These are phyloP conservation scores for Dendryphion nanum DNA, from an alignment of 2,329 filamentous ascomycete species.

Conservation along the genomic window DNA sequence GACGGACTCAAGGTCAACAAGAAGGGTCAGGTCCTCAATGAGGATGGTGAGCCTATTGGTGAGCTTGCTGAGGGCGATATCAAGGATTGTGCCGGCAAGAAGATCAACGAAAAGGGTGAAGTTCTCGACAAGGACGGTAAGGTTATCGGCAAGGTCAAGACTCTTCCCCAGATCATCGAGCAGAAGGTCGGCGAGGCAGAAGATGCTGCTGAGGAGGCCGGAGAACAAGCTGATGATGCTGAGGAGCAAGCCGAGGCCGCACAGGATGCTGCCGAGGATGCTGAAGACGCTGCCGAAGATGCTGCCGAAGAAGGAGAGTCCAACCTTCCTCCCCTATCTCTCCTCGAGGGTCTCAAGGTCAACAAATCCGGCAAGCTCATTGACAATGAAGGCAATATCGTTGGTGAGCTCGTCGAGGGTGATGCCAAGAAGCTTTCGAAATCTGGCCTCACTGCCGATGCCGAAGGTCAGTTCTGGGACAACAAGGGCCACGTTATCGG, in stretches of 20 bases:
- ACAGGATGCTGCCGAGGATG: slow-evolving; percentile 28
- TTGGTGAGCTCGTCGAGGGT: slow-evolving; percentile 51
- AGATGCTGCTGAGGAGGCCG: slow-evolving; percentile 32
- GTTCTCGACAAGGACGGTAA: slow-evolving; percentile 64
- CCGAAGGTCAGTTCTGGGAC: slow-evolving; percentile 54
- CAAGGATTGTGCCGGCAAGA: slow-evolving; percentile 63
- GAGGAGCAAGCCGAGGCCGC: slow-evolving; percentile 25
- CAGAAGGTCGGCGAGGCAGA: slow-evolving; percentile 30
- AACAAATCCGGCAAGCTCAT: slow-evolving; percentile 54
- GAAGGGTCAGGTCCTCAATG: slow-evolving; percentile 54
- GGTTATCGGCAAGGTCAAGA: slow-evolving; percentile 60
- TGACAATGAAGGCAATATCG: slow-evolving; percentile 45
- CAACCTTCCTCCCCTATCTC: slow-evolving; percentile 47
- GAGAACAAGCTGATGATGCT: slow-evolving; percentile 30
- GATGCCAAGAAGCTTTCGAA: slow-evolving; percentile 55
- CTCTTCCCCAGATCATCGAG: slow-evolving; percentile 46
- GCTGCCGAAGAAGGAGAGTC: slow-evolving; percentile 28
- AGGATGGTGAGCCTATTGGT: slow-evolving; percentile 54
- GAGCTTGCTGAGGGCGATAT: slow-evolving; percentile 58
- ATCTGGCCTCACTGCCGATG: slow-evolving; percentile 45
- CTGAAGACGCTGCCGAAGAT: slow-evolving; percentile 18
- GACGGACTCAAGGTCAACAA: slow-evolving; percentile 59
- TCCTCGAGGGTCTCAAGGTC: slow-evolving; percentile 49
- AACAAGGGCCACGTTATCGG: slow-evolving; percentile 54
- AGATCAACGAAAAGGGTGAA: slow-evolving; percentile 63